Evolutionary conservation across 371 early-diverging fungal genomes (phyloP).

Genomic region (Mortierella sp.): DNA sequence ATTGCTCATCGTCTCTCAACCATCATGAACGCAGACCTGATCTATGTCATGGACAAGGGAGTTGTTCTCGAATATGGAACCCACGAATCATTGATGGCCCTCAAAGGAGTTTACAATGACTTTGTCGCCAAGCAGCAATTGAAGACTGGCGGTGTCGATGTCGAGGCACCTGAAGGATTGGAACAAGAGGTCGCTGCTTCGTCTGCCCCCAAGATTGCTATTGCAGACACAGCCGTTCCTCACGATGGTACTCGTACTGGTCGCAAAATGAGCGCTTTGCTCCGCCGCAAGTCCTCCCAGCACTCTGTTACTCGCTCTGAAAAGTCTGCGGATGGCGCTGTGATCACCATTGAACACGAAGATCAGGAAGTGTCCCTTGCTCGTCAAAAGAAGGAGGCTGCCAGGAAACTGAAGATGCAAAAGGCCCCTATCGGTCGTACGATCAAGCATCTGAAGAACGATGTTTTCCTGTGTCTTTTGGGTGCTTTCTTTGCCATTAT

Average conservation of each 20-base stretch:
- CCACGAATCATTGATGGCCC: constrained; percentile 67
- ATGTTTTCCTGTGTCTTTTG: constrained; percentile 51
- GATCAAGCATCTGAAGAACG: constrained; percentile 46
- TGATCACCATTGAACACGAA: constrained; percentile 14
- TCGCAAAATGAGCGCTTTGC: constrained; percentile 26
- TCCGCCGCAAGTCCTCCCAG: constrained; percentile 50
- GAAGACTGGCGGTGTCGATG: constrained; percentile 44
- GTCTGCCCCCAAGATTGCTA: constrained; percentile 28
- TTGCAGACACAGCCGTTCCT: constrained; percentile 27
- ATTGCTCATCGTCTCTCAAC: constrained; percentile 82
- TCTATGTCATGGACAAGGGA: constrained; percentile 80
- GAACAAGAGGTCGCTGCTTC: constrained; percentile 6
- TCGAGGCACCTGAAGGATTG: constrained; percentile 18
- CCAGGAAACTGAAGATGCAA: constrained; percentile 57
- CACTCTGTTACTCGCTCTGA: constrained; percentile 41
- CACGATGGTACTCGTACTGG: constrained; percentile 34
- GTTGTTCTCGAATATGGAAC: constrained; percentile 76
- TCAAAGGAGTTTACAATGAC: constrained; percentile 64
- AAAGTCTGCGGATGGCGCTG: constrained; percentile 31
- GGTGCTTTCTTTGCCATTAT: constrained; percentile 58
- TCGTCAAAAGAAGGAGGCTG: constrained; percentile 56
- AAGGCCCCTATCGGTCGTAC: constrained; percentile 60
- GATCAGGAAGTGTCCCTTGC: constrained; percentile 27
- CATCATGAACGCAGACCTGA: constrained; percentile 84
- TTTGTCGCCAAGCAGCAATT: constrained; percentile 54